Conservation (phyloP, 1,284 basidiomycete species). For the Coniferiporia sulphurascens region DNA sequence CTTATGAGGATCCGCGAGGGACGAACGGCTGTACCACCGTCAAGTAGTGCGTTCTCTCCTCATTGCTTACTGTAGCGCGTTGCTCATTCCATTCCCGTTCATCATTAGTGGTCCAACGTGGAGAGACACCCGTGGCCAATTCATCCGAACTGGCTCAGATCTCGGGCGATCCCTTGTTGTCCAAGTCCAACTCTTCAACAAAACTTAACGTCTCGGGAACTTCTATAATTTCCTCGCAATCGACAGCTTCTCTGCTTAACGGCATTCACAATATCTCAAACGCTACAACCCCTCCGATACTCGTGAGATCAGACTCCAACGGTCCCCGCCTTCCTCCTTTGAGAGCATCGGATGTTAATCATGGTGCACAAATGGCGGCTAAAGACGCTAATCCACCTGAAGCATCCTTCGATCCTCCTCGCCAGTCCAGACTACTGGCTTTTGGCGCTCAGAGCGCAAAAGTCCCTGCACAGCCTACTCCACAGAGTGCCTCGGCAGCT, state of each 20-base stretch:
- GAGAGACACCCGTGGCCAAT: background rate
- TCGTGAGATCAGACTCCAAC: constrained; percentile 23
- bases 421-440: constrained; percentile 67
- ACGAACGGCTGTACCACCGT: background rate
- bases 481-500: constrained; percentile 4
- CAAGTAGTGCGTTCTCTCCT: constrained; percentile 3
- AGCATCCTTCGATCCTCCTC: constrained; percentile 53
- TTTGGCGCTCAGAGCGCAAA: constrained; percentile 40
- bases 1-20: constrained; percentile 1
- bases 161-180: background rate
- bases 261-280: constrained; percentile 3
- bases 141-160: background rate
- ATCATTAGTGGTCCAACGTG: background rate
- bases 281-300: constrained; percentile 1
- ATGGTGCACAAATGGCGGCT: background rate
- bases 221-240: background rate
- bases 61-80: background rate
- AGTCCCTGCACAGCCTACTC: constrained; percentile 7
- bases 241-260: background rate
- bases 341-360: constrained; percentile 22
- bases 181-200: constrained; percentile 4
- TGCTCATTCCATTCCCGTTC: background rate
- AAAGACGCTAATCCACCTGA: constrained; percentile 20
- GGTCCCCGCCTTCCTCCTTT: constrained; percentile 24
- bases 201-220: background rate